Percentiles rank a stretch among this genome's conserved stretches.
phyloP scores from a whole-genome alignment of 495 filamentous ascomycete genomes.

The Ramalina peruviana region DNA sequence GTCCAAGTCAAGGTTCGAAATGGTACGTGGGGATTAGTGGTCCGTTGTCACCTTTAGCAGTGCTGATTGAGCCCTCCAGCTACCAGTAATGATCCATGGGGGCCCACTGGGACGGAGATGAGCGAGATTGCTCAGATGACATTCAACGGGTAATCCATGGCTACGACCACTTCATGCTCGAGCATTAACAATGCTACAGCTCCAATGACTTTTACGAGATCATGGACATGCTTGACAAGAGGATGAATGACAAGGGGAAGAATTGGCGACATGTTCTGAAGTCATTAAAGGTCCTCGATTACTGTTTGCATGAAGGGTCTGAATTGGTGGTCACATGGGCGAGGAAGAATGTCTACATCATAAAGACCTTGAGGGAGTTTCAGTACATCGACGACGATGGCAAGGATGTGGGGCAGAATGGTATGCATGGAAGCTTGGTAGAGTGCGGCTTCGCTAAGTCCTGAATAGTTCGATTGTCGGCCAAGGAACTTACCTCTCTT shows the following conservation, averaged over 20 bases:
- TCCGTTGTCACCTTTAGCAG: not conserved
- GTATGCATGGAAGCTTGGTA: conserved; percentile 30
- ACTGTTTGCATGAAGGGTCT: conserved; percentile 93
- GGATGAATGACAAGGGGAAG: conserved; percentile 98
- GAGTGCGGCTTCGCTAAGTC: conserved; percentile 9
- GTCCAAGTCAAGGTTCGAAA: conserved; percentile 99
- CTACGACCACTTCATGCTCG: not conserved
- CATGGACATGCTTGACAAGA: conserved; percentile 99
- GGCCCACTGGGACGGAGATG: conserved; percentile 96
- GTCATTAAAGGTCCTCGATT: conserved; percentile 93
- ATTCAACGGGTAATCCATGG: conserved; percentile 68
- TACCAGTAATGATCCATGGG: conserved; percentile 99
- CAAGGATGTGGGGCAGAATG: conserved; percentile 88
- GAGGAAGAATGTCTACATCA: conserved; percentile 92
- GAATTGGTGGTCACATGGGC: conserved; percentile 97
- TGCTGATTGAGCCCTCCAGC: conserved; percentile 38
- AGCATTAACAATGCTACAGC: conserved; percentile 32
- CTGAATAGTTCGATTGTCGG: conserved; percentile 72
- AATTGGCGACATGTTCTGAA: conserved; percentile 99
- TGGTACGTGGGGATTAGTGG: conserved; percentile 44
- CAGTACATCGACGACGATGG: conserved; percentile 91
- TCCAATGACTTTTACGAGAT: conserved; percentile 98
- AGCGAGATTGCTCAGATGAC: conserved; percentile 95
- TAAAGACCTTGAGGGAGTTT: conserved; percentile 96
- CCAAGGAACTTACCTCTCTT: conserved; percentile 90